Base-by-base conservation (phyloP, 2,329 filamentous ascomycete genomes). In the Rutstroemia sp. region DNA sequence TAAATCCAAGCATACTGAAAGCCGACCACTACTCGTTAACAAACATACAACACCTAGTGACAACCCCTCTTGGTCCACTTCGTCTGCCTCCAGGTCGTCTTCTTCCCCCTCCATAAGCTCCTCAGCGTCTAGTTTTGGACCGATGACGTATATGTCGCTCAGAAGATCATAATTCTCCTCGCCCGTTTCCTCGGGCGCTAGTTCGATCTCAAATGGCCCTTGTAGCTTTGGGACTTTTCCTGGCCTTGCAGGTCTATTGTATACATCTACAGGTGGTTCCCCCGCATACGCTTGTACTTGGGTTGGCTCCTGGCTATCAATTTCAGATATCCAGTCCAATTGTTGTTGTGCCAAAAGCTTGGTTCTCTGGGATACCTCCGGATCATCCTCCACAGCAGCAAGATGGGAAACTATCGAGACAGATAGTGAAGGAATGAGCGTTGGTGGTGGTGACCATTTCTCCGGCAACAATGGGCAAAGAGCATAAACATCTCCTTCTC, bases 401-500 rank as follows among this genome's bases (percentile, higher is more conserved):
- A 87, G 73, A 61, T 89, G 90, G 41, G 88, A 84, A 25, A 95
- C 84, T 57, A 95, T 88, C 8, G 88, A 88, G 0, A 92, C 85
- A 0, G 89, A 89, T 21, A 96, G 77, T 0, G 90, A 91, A 2
- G 91, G 88, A 14, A 96, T 83, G 34, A 94, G 76, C 0, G 87
- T 87, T 1, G 85, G 79, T 14, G 87, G 84, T 23, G 87, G 84
- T 23, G 88, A 83, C 91, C 92, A 97, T 65, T 87, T 89, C 51
- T 84, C 84, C 0, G 94, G 94, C 34, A 99, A 76, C 42, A 99
- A 78, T 1, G 94, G 94, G 68, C 92, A 96, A 8, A 99, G 76
- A 1, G 92, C 92, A 68, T 99, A 99, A 5, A 97, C 81, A 67
- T 96, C 92, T 3, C 94, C 94, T 58, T 90, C 88, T 39, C 84